Evolutionary conservation across 2,329 filamentous ascomycete species (phyloP).

Genomic region (Cadophora gregata): DNA sequence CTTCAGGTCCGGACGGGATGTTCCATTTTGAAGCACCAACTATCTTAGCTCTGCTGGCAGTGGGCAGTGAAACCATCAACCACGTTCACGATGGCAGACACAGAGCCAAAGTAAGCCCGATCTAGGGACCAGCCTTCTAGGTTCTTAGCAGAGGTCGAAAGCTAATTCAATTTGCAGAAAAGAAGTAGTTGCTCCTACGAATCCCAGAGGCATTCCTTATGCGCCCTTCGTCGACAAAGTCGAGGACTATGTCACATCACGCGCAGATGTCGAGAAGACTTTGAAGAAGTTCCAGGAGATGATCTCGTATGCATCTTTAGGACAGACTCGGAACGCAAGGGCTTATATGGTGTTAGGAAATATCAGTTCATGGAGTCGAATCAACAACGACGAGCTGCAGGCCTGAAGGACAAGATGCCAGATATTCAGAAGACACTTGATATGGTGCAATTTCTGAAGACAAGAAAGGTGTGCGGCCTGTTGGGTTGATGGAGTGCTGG

Average conservation of each 20-base stretch:
- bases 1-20: not conserved
- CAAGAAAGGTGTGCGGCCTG: slow-evolving; percentile 65
- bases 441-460: slow-evolving; percentile 83
- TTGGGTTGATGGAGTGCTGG: slow-evolving; percentile 11
- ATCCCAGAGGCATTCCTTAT: slow-evolving; percentile 81
- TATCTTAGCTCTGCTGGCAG: slow-evolving; percentile 7
- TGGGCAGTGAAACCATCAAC: slow-evolving; percentile 18
- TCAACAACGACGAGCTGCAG: slow-evolving; percentile 79
- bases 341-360: slow-evolving; percentile 67
- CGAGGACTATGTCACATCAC: slow-evolving; percentile 82
- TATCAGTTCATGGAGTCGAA: slow-evolving; percentile 99
- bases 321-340: not conserved
- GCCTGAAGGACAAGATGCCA: slow-evolving; percentile 92
- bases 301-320: slow-evolving; percentile 71
- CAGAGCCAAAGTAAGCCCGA: slow-evolving; percentile 37
- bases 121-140: no score
- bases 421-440: slow-evolving; percentile 97
- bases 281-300: slow-evolving; percentile 89
- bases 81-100: slow-evolving; percentile 39
- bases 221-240: slow-evolving; percentile 88
- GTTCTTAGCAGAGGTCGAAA: not conserved
- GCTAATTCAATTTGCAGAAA: slow-evolving; percentile 23
- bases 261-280: slow-evolving; percentile 80
- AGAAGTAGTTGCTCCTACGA: slow-evolving; percentile 65
- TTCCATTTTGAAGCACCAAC: slow-evolving; percentile 15